Evolutionary conservation across 371 early-diverging fungal genomes (phyloP), one percentile per base, ranked within the genome.

Genomic region (Sporodiniella umbellata): DNA sequence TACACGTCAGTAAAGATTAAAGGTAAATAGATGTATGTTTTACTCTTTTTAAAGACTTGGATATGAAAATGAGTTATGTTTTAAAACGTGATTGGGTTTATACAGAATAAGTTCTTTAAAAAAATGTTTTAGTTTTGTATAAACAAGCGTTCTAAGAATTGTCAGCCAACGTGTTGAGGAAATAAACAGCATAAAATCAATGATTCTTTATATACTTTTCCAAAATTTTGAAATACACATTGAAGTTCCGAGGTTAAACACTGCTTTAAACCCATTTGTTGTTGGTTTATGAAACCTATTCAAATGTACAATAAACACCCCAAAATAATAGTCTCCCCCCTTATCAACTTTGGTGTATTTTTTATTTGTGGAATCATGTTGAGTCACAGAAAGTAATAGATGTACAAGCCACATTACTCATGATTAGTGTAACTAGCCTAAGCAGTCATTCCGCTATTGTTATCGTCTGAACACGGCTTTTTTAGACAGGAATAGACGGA

Each of bases 161-260:
- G 66, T 66, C 67, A 62, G 67, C 67, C 58, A 61, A 62, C 55
- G 54, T 58, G 72, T 69, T 72, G 72, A 72, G 50, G 66, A 48
- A 53, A 45, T 53, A 49, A 50, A 19, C 50, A 3, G 18, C 25
- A 22, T 50, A 24, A 28, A 50, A 44, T 45, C 26, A 33, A 8
- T 15, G 17, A 12, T 17, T 23, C 56, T 23, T 56, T 56, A 48
- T 56, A 56, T 56, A 56, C 56, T 51, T 56, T 56, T 55, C 50
- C 42, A 47, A 38, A 21, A 18, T 31, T 22, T 51, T 42, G 21
- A 26, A 19, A 24, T 15, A 25, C n/a, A n/a, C n/a, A 51, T 45
- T 45, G 0, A 45, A 31, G 19, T 24, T 3, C 45, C 45, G 45
- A n/a, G 15, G 19, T 19, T 19, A 22, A 15, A 51, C 31, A 33